phyloP scores from a whole-genome alignment of 2,329 filamentous ascomycete genomes.

The Tricladium varicosporioides region DNA sequence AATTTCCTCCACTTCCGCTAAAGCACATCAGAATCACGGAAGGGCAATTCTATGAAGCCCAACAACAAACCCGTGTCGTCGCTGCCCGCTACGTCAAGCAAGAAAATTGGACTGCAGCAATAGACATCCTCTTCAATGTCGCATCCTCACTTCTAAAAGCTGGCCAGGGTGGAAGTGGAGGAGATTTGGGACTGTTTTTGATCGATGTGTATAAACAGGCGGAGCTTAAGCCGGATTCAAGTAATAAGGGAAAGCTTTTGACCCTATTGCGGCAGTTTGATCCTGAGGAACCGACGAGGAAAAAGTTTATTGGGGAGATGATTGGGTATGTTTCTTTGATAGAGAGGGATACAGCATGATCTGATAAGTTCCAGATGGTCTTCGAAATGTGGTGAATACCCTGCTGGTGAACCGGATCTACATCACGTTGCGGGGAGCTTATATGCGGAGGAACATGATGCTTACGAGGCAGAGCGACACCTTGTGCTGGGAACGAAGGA shows the following conservation, averaged over 20 bases:
- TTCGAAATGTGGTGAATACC: slow-evolving; percentile 78
- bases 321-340: slow-evolving; percentile 56
- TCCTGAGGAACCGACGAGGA: slow-evolving; percentile 81
- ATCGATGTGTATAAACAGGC: slow-evolving; percentile 90
- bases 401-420: slow-evolving; percentile 88
- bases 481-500: slow-evolving; percentile 85
- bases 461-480: slow-evolving; percentile 91
- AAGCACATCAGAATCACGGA: slow-evolving; percentile 68
- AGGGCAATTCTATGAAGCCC: slow-evolving; percentile 95
- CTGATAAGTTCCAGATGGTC: slow-evolving; percentile 63
- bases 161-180: slow-evolving; percentile 90
- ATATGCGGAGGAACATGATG: slow-evolving; percentile 89
- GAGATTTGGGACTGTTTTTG: slow-evolving; percentile 83
- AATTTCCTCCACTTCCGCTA: slow-evolving; percentile 10
- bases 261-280: slow-evolving; percentile 79
- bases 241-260: slow-evolving; percentile 71
- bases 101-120: slow-evolving; percentile 78
- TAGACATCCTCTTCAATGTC: slow-evolving; percentile 82
- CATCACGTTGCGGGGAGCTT: slow-evolving; percentile 88
- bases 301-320: slow-evolving; percentile 86
- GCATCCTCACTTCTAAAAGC: slow-evolving; percentile 83
- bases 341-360: slow-evolving; percentile 4
- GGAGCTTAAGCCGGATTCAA: slow-evolving; percentile 72
- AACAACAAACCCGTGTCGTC: slow-evolving; percentile 96
- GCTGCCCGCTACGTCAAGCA: slow-evolving; percentile 91